Evolutionary conservation across 2,329 filamentous ascomycete genomes (phyloP).

Genomic region (Huntiella omanensis): DNA sequence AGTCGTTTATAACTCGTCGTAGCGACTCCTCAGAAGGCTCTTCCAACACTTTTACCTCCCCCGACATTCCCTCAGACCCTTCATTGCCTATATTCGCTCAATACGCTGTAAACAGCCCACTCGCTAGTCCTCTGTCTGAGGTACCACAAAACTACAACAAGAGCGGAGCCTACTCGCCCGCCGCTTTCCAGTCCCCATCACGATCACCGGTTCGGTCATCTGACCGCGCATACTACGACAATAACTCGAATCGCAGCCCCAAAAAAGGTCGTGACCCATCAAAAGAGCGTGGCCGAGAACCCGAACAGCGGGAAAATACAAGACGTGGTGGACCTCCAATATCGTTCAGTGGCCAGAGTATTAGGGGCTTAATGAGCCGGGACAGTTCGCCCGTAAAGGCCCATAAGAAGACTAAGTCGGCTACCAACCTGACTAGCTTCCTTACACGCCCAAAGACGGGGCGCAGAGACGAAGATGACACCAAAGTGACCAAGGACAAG

Average conservation of each 20-base stretch:
- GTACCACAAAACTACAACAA: slow-evolving; percentile 7
- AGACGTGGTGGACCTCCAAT: too few relatives aligned
- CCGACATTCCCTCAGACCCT: slow-evolving; percentile 6
- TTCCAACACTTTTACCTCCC: slow-evolving; percentile 4
- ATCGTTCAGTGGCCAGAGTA: slow-evolving; percentile 1
- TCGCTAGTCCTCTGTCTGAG: slow-evolving; percentile 2
- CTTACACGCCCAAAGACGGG: slow-evolving; percentile 57
- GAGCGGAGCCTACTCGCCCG: too few relatives aligned
- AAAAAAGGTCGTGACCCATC: not conserved
- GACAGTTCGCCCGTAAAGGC: slow-evolving; percentile 35
- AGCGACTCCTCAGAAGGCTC: slow-evolving; percentile 10
- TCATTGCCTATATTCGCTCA: slow-evolving; percentile 8
- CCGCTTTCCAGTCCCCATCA: slow-evolving; percentile 1
- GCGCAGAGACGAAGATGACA: slow-evolving; percentile 27
- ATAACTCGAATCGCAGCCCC: not conserved
- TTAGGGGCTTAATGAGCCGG: slow-evolving; percentile 18
- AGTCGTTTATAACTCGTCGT: slow-evolving; percentile 10
- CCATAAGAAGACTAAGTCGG: slow-evolving; percentile 63
- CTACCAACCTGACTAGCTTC: slow-evolving; percentile 61
- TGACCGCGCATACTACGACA: slow-evolving; percentile 3
- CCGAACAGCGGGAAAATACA: slow-evolving; percentile 13
- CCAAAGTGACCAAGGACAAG: slow-evolving; percentile 9
- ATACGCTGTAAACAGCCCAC: slow-evolving; percentile 6
- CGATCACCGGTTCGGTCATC: slow-evolving; percentile 7
- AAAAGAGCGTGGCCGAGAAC: slow-evolving; percentile 18